These are phyloP conservation scores for Candida chilensis DNA, from an alignment of 805 yeast species.

Conservation along the genomic window DNA sequence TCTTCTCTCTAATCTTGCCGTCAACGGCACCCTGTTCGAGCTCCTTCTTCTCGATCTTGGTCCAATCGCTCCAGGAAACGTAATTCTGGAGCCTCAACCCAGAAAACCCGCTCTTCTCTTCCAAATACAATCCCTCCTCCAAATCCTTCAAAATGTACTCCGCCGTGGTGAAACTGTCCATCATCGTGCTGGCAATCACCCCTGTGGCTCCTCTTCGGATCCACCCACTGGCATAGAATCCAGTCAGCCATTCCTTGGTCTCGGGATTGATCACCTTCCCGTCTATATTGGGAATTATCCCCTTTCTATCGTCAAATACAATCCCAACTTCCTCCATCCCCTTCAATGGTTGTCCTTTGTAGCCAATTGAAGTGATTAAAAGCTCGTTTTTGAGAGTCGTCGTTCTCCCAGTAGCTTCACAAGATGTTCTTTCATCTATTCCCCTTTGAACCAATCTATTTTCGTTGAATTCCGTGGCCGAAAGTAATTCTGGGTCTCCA, in stretches of 20 bases:
- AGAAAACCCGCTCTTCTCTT: slow-evolving; percentile 6
- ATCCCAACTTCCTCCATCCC: slow-evolving; percentile 47
- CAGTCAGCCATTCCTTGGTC: slow-evolving; percentile 13
- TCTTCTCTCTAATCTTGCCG: slow-evolving; percentile 54
- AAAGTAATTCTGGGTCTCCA: slow-evolving; percentile 23
- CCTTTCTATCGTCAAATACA: slow-evolving; percentile 32
- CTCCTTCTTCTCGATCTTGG: slow-evolving; percentile 45
- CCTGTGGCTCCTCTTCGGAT: slow-evolving; percentile 80
- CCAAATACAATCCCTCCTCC: slow-evolving; percentile 12
- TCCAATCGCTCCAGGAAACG: slow-evolving; percentile 66
- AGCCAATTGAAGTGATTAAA: slow-evolving; percentile 78
- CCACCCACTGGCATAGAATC: slow-evolving; percentile 87
- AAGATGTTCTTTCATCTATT: slow-evolving; percentile 17
- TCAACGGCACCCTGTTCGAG: slow-evolving; percentile 28
- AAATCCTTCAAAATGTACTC: slow-evolving; percentile 54
- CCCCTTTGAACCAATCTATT: slow-evolving; percentile 34
- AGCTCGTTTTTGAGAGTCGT: slow-evolving; percentile 42
- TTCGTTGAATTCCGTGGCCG: slow-evolving; percentile 37
- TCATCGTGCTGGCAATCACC: slow-evolving; percentile 85
- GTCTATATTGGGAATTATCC: slow-evolving; percentile 33
- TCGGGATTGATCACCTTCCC: slow-evolving; percentile 29
- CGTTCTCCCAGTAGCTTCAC: slow-evolving; percentile 23
- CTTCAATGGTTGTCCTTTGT: slow-evolving; percentile 53
- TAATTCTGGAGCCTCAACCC: slow-evolving; percentile 5
- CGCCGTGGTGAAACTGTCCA: slow-evolving; percentile 72